phyloP scores from a whole-genome alignment of 2,329 filamentous ascomycete species.

The Ophiosphaerella korrae region DNA sequence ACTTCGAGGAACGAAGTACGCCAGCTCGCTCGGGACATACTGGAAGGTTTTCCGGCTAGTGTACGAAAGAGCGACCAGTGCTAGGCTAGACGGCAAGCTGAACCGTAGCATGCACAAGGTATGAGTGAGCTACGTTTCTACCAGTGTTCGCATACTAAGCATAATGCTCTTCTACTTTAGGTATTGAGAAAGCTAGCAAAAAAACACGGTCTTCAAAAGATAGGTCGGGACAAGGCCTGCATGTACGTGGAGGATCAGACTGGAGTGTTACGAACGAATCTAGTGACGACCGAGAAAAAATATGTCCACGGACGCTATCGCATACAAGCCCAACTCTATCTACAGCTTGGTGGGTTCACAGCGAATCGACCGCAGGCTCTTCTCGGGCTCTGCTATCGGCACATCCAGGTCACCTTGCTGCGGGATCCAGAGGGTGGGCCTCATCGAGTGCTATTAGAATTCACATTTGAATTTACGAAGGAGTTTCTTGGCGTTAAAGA shows the following conservation, averaged over 20 bases:
- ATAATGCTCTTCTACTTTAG: background rate
- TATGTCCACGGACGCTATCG: conserved; percentile 16
- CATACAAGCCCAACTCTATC: conserved; percentile 22
- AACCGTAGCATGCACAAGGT: conserved; percentile 18
- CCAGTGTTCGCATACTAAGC: background rate
- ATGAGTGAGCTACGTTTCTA: conserved; percentile 1
- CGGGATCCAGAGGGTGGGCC: conserved; percentile 7
- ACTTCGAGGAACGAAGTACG: conserved; percentile 15
- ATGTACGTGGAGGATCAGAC: conserved; percentile 22
- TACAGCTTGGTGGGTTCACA: conserved; percentile 19
- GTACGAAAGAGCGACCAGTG: conserved; percentile 19
- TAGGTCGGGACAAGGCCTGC: conserved; percentile 14
- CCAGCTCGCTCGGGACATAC: conserved; percentile 21
- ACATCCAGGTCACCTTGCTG: conserved; percentile 12
- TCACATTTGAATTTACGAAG: conserved; percentile 12
- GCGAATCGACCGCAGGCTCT: conserved; percentile 17
- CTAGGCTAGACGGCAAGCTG: conserved; percentile 17
- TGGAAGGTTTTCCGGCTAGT: conserved; percentile 22
- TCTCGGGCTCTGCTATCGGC: conserved; percentile 8
- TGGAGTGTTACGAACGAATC: conserved; percentile 25
- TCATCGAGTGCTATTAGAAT: conserved; percentile 12
- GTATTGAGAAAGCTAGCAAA: no score
- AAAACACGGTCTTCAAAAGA: conserved; percentile 18
- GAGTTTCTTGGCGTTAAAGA: background rate
- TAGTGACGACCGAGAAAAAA: conserved; percentile 18